Percentiles rank a stretch among this genome's conserved stretches.
Conservation (phyloP, 768 basidiomycete species). For the Rhizopogon sp. region DNA sequence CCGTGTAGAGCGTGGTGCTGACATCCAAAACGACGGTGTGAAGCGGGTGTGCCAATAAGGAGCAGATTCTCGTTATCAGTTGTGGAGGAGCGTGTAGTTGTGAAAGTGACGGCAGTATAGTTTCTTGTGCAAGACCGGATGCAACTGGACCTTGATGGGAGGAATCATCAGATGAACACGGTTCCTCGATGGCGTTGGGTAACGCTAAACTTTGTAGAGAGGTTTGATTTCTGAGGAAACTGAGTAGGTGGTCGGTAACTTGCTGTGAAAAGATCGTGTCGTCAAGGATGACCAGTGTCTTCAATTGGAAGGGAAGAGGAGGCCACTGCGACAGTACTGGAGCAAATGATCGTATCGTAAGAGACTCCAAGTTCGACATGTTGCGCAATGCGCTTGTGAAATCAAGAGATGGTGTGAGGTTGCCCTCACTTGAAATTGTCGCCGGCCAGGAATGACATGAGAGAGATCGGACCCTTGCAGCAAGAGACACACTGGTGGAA, state of each 20-base stretch:
- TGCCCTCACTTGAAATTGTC: conserved; percentile 5
- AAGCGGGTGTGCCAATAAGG: conserved; percentile 13
- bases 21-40: conserved; percentile 18
- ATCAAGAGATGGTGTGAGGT: conserved; percentile 9
- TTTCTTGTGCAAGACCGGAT: not conserved
- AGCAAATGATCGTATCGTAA: conserved; percentile 21
- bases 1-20: conserved; percentile 23
- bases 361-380: conserved; percentile 23
- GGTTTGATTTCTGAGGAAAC: conserved; percentile 20
- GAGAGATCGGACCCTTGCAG: conserved; percentile 18
- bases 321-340: conserved; percentile 15
- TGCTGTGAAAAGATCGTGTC: conserved; percentile 17
- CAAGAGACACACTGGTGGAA: conserved; percentile 16
- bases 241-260: conserved; percentile 10
- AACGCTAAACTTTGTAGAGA: conserved; percentile 24
- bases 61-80: conserved; percentile 14
- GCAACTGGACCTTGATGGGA: not conserved
- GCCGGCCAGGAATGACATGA: conserved; percentile 19
- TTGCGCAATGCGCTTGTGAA: conserved; percentile 22
- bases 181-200: conserved; percentile 18
- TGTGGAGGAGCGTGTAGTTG: conserved; percentile 23
- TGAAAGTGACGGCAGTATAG: conserved; percentile 19
- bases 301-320: conserved; percentile 16
- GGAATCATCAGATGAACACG: not conserved
- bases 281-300: conserved; percentile 25